Base-by-base conservation (phyloP, 176 grass and related monocot species). In the Poa annua region DNA sequence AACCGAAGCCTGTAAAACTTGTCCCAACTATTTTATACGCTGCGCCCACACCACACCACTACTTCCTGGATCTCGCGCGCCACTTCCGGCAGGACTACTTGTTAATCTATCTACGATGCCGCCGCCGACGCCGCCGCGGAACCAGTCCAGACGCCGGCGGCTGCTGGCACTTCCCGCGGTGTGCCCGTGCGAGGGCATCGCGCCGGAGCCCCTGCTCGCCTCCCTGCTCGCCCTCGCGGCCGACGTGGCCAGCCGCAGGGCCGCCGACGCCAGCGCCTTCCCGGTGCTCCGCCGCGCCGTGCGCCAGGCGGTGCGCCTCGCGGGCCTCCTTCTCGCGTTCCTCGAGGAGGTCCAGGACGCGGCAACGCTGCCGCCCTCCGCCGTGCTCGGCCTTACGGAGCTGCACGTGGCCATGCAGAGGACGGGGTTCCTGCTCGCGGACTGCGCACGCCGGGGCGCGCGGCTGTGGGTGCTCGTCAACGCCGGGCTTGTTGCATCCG, bases 321-420 rank as follows among this genome's bases (percentile, higher is more conserved):
- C 88, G 0, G 91, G 91, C 25, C 52, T 93, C 7, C 87, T 98
- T 0, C 90, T 75, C 9, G 78, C 74, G 0, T 90, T 98, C 70
- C 67, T 98, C 10, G 91, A 90, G 76, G 96, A 98, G 78, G 41
- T 93, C n/a, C 83, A 67, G 20, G 79, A 77, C 7, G 66, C 59
- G 39, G 1, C 44, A 1, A 34, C 48, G 1, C 7, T 91, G 45
- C 83, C 92, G 0, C 5, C 20, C 0, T 95, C 90, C 2, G 85
- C 80, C 24, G 74, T 85, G 33, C 80, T 98, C n/a, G 82, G 87
- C 11, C 84, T 98, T 49, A 91, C 87, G 60, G 96, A 98, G 89
- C 85, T 98, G 73, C 93, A 98, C 84, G 88, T 95, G 41, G 77
- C 96, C 25, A 67, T 95, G 42, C 96, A 95, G 86, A 98, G 93